These are phyloP conservation scores for Patellifolia procumbens DNA, from an alignment of 179 eudicot genomes.

Conservation along the genomic window DNA sequence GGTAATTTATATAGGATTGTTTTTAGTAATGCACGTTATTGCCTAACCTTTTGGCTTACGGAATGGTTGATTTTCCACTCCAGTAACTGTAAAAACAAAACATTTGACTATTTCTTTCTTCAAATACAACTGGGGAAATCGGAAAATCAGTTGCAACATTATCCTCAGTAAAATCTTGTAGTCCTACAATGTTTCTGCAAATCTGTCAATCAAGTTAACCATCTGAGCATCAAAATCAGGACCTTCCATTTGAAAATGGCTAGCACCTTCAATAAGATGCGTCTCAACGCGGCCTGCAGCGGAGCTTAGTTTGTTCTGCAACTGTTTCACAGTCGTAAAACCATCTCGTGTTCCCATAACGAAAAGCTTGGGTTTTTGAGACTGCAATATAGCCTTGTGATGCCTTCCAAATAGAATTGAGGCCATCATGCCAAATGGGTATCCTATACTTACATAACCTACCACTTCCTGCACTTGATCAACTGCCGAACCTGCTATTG, in stretches of 20 bases:
- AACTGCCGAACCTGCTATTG: conserved; percentile 86
- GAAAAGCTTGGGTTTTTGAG: conserved; percentile 55
- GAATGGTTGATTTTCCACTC: not conserved
- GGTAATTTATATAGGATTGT: conserved; percentile 28
- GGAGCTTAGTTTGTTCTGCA: conserved; percentile 65
- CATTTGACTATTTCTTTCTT: no score
- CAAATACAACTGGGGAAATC: not conserved
- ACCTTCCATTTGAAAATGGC: conserved; percentile 94
- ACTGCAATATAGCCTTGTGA: conserved; percentile 65
- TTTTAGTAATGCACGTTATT: conserved; percentile 19
- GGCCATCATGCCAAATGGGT: conserved; percentile 73
- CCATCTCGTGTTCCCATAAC: conserved; percentile 92
- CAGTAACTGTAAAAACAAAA: not conserved
- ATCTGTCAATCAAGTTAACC: conserved; percentile 59
- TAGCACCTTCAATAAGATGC: conserved; percentile 73
- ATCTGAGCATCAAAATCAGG: conserved; percentile 73
- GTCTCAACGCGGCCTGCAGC: conserved; percentile 70
- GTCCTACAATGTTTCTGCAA: conserved; percentile 50
- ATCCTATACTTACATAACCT: conserved; percentile 79
- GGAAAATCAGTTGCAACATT: conserved; percentile 2
- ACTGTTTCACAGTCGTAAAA: conserved; percentile 86
- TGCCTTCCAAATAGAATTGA: conserved; percentile 88
- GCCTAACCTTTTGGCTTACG: not conserved
- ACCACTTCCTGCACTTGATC: conserved; percentile 64
- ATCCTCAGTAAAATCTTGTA: not conserved